Evolutionary conservation across 2,329 filamentous ascomycete genomes (phyloP), one percentile per base, ranked within the genome.

Genomic region (Bipolaris cookei): DNA sequence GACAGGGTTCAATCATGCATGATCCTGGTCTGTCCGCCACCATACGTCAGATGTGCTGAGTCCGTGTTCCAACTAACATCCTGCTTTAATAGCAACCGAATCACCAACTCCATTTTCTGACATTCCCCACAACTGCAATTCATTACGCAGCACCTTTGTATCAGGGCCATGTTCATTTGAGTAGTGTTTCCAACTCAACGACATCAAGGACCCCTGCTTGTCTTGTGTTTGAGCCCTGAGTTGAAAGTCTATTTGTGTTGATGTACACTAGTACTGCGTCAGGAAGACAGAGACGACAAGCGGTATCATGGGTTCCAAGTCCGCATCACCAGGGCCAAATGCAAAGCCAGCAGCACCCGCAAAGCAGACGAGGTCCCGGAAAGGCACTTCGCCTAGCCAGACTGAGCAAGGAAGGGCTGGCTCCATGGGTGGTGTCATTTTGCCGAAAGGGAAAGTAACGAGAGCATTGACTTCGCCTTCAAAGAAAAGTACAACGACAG

Each of bases 1-100:
- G 56, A 49, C 61, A 63, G 49, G 60, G 56, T 43, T 56, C 39
- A 54, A 58, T 23, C 58, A 56, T 56, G 51, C 50, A 56, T 18
- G 42, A 66, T 52, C 64, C 67, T 58, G 65, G 67, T 54, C 56
- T 34, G 51, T 53, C 56, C 62, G 63, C 63, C 65, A 69, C 69
- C 66, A 68, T 75, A 75, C 72, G 72, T 75, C 73, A 76, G 65
- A 68, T 56, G 43, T 51, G 51, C 57, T 58, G 49, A 61, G 63
- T 50, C 58, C 61, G 47, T 62, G 65, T 67, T 46, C 63, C 68
- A 63, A 73, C 67, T 56, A 52, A 73, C 54, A 70, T 65, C 69
- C 67, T 72, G 67, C 61, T 71, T 71, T 45, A 30, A 30, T 30
- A 57, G 42, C 51, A 20, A 13, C 44, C 38, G 54, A 44, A 37